Base-by-base conservation (phyloP, 2,329 filamentous ascomycete genomes). In the Kalaharituber pfeilii region DNA sequence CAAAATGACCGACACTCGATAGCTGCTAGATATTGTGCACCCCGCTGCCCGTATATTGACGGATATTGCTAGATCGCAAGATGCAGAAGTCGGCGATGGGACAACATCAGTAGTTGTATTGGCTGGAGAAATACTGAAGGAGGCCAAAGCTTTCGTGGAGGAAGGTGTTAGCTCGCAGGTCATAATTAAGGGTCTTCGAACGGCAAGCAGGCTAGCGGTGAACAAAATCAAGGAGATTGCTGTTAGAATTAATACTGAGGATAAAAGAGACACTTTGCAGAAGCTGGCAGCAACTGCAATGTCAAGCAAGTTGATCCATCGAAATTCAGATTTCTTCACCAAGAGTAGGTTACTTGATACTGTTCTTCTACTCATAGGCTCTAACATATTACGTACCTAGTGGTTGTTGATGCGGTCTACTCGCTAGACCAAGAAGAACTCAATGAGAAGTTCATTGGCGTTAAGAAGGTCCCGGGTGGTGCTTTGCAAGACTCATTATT, bases 161-260 rank as follows among this genome's bases (percentile, higher is more conserved):
- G 85, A 94, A 69, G 91, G 91, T 56, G 85, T 96, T 65, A 95
- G 88, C 76, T 85, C 88, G 67, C 91, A 96, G 75, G 86, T 87
- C 59, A 95, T 98, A 69, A 86, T 96, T 70, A 98, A 96, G 76
- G 89, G 86, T 57, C 73, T 98, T 68, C 79, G 91, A 71, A 86
- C 82, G 72, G 86, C 89, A 8, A 86, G 82, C 51, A 73, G 77
- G 62, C 85, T 96, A 79, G 89, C 91, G 18, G 86, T 96, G 69
- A 96, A 96, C 76, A 96, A 95, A 76, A 82, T 98, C 69, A 94
- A 93, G 77, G 91, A 98, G 73, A 94, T 98, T 69, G 84, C 88
- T 49, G 79, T 96, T 62, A 81, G 81, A 71, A 88, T 86, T 53
- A 78, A 80, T 62, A 86, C 94, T 68, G 78, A 75, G 56, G 89